Conservation (phyloP, 1,284 basidiomycete genomes). For the Anthracocystis setariae region DNA sequence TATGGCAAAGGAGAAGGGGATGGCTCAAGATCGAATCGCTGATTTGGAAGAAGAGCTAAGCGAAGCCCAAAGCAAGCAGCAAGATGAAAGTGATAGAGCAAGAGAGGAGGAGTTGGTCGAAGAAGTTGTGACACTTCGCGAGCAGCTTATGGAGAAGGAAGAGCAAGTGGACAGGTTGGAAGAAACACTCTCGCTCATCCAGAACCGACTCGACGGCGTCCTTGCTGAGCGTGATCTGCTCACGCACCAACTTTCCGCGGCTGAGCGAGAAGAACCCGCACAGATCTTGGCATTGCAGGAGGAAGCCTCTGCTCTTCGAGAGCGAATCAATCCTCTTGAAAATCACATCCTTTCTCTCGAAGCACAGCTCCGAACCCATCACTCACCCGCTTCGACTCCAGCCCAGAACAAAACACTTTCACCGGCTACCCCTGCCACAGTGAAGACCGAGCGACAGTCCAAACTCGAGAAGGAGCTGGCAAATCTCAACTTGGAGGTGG, state of each 20-base stretch:
- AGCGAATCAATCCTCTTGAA: slow-evolving; percentile 4
- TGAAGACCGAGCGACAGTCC: background rate
- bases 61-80: background rate
- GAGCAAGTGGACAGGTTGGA: slow-evolving; percentile 10
- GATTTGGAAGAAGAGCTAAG: slow-evolving; percentile 19
- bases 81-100: background rate
- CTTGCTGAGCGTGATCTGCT: slow-evolving; percentile 8
- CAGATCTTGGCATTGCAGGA: background rate
- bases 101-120: background rate
- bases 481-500: slow-evolving; percentile 25
- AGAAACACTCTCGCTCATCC: slow-evolving; percentile 30
- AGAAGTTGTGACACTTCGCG: slow-evolving; percentile 8
- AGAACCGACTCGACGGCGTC: slow-evolving; percentile 3
- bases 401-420: no score
- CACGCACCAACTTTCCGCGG: background rate
- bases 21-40: background rate
- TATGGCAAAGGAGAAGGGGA: background rate
- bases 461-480: slow-evolving; percentile 14
- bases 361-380: slow-evolving; percentile 5
- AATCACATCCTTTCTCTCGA: slow-evolving; percentile 19
- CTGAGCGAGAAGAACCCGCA: background rate
- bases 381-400: background rate
- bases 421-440: background rate
- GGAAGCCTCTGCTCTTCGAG: background rate
- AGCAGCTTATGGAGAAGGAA: slow-evolving; percentile 8